These are phyloP conservation scores for Saccharomyces hybrid DNA, from an alignment of 1,139 yeast genomes.

Conservation along the genomic window DNA sequence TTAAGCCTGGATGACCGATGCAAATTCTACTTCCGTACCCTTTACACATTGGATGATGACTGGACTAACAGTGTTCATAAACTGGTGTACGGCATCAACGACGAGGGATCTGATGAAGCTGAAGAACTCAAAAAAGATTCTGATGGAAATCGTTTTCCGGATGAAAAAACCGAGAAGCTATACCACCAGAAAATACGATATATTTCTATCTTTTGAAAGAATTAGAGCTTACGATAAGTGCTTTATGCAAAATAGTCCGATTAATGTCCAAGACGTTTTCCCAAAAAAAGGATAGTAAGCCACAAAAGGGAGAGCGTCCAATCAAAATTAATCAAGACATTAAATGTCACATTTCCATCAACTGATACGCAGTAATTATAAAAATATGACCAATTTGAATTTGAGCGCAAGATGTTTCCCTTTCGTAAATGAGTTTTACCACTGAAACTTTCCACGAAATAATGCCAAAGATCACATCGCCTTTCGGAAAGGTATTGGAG, in stretches of 20 bases:
- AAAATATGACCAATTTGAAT: conserved; percentile 12
- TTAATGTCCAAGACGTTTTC: conserved; percentile 4
- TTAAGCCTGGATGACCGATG: conserved; percentile 10
- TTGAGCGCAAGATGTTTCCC: conserved; percentile 20
- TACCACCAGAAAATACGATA: conserved; percentile 8
- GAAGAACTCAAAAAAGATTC: conserved; percentile 4
- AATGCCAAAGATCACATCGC: conserved; percentile 12
- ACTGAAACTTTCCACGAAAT: conserved; percentile 9
- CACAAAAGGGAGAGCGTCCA: neutral
- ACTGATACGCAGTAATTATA: neutral
- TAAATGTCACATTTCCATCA: neutral
- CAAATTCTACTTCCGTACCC: conserved; percentile 13
- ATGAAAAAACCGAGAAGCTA: conserved; percentile 7
- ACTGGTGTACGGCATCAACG: conserved; percentile 11
- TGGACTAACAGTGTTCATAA: conserved; percentile 13
- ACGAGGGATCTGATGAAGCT: conserved; percentile 5
- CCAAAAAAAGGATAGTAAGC: neutral
- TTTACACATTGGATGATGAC: conserved; percentile 13
- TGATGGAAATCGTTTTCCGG: conserved; percentile 6
- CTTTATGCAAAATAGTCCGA: conserved; percentile 7
- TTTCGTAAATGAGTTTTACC: conserved; percentile 8
- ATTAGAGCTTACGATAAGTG: conserved; percentile 15
- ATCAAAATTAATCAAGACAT: neutral
- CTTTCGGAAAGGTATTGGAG: conserved; percentile 8
- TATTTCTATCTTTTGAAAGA: conserved; percentile 13